Conservation (phyloP, 805 yeast genomes). For the Grigorovia yakushimaensis region DNA sequence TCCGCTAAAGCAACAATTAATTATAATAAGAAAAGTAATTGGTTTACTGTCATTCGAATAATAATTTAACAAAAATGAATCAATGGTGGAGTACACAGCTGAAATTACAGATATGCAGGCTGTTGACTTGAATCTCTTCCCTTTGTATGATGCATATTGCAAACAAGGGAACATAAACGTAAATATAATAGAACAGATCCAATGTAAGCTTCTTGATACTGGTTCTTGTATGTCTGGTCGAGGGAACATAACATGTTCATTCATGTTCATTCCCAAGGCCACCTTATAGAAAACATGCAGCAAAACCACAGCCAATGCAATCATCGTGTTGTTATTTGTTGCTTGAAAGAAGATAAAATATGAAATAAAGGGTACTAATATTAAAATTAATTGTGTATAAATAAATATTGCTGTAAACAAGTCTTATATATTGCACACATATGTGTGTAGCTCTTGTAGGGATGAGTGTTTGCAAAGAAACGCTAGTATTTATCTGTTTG, state of each 20-base stretch:
- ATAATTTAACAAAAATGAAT: constrained; percentile 47
- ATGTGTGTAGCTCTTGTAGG: neutral
- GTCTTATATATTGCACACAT: neutral
- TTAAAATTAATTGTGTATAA: neutral
- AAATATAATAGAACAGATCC: constrained; percentile 43
- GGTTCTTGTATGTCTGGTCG: constrained; percentile 36
- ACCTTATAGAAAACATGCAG: neutral
- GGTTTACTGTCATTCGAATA: constrained; percentile 60
- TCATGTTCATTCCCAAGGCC: constrained; percentile 24
- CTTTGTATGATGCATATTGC: constrained; percentile 36
- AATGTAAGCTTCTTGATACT: constrained; percentile 50
- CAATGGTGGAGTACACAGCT: constrained; percentile 44
- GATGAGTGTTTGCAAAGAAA: neutral
- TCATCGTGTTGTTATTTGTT: neutral
- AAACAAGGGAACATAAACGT: constrained; percentile 42
- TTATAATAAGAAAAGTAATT: constrained; percentile 56
- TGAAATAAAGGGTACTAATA: neutral
- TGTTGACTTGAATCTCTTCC: constrained; percentile 38
- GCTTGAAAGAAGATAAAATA: neutral
- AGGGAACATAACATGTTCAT: constrained; percentile 21
- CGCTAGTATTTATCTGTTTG: neutral
- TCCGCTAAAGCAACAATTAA: constrained; percentile 34
- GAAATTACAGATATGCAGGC: constrained; percentile 38
- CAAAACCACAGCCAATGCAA: neutral
- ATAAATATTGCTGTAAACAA: neutral